These are phyloP conservation scores for Gastrodia elata DNA, from an alignment of 106 monocot genomes.

Conservation along the genomic window DNA sequence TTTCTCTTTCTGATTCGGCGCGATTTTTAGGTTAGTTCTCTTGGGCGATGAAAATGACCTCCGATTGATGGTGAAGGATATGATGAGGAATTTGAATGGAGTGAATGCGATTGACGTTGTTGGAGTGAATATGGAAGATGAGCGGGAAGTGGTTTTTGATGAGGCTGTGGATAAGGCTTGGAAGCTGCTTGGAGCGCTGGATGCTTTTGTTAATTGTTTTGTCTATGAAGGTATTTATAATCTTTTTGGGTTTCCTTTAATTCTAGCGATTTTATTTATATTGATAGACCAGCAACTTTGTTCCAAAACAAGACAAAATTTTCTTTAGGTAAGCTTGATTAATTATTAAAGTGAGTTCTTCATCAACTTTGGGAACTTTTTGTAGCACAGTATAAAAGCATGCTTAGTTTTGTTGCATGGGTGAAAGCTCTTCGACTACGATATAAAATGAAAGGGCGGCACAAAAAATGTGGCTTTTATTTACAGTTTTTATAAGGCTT, in stretches of 20 bases:
- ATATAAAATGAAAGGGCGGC: no score
- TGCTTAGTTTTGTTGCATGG: no score
- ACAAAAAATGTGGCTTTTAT: no score
- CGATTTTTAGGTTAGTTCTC: conserved; percentile 52
- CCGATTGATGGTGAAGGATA: conserved; percentile 24
- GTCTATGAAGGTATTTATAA: conserved; percentile 60
- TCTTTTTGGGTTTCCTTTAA: neutral
- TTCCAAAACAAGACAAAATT: no score
- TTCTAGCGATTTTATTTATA: neutral
- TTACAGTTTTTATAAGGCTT: no score
- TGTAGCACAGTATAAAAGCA: no score
- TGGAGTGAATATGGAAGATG: conserved; percentile 58
- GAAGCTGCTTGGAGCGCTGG: conserved; percentile 44
- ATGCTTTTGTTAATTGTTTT: conserved; percentile 82
- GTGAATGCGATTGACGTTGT: conserved; percentile 42
- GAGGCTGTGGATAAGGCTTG: conserved; percentile 61
- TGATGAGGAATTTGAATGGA: conserved; percentile 25
- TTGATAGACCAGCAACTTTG: no score
- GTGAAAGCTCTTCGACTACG: no score
- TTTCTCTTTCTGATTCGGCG: neutral
- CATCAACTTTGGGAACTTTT: no score
- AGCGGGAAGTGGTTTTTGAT: conserved; percentile 52
- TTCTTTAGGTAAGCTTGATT: no score
- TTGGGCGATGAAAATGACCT: conserved; percentile 62
- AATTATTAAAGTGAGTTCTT: no score